Base-by-base conservation (phyloP, 768 basidiomycete species). In the Ephemerocybe angulata region DNA sequence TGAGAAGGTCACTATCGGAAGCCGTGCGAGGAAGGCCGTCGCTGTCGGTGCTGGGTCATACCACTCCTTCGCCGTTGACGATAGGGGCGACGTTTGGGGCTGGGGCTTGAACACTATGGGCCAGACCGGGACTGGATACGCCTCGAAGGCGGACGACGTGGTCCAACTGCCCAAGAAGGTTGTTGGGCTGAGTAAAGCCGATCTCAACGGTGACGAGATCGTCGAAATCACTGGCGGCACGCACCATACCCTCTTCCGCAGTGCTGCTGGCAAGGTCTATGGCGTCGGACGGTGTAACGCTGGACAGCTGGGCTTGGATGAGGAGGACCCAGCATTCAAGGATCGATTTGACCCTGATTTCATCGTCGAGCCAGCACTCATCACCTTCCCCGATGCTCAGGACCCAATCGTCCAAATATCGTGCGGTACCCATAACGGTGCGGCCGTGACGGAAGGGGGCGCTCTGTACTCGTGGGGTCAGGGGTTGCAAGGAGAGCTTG, bases 71-170 rank as follows among this genome's bases (percentile, higher is more conserved):
- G 95, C 94, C 2, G 84, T 98, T 54, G 88, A 93, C 66, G 82
- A 88, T 50, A 72, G 77, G 5, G 94, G 93, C 27, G 82, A 80
- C 47, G 88, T 96, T 8, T 98, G 87, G 86, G 93, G 84, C 12
- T 98, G 96, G 96, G 96, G 96, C n/a, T 76, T 94, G 56, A 97
- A 98, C 69, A 90, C 76, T 70, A 89, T 80, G 86, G 94, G 88
- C 27, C 90, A 92, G 69, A 84, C 83, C 1, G 90, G 89, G 29
- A 85, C 87, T 0, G 80, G 79, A 4, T 76, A 70, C 56, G 63
- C 65, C 11, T 71, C 77, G 8, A 60, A 69, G 13, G 79, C 79
- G 43, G 78, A 80, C 56, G 62, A 71, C 44, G 75, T 86, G 52
- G 80, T 91, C 13, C 79, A 81, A 54, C 70, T 81, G 0, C 90